Conservation (phyloP, 2,329 filamentous ascomycete genomes). For the Hypoxylon sp. region DNA sequence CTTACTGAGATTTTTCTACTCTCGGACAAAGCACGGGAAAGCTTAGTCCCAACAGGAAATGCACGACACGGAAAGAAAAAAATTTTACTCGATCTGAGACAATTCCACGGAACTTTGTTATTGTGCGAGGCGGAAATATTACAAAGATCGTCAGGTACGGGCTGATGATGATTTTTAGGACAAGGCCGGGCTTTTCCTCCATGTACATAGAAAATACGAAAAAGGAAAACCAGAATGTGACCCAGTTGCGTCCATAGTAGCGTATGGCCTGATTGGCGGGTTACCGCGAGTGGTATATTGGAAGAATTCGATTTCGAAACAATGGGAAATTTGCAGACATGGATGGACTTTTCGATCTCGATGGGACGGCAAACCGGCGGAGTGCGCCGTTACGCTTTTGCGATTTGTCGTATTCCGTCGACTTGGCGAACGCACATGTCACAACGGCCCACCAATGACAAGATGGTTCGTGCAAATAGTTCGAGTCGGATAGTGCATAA, state of each 20-base stretch:
- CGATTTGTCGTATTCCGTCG: constrained; percentile 22
- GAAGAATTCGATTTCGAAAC: constrained; percentile 37
- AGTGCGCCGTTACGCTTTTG: constrained; percentile 12
- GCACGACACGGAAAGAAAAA: not conserved
- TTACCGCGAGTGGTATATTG: not conserved
- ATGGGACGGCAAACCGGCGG: constrained; percentile 13
- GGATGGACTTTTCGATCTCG: constrained; percentile 37
- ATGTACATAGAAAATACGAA: constrained; percentile 5
- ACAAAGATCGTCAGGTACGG: constrained; percentile 37
- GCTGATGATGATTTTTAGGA: constrained; percentile 21
- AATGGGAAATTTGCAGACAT: constrained; percentile 32
- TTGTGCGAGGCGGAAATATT: constrained; percentile 23
- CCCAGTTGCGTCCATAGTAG: constrained; percentile 15
- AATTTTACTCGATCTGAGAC: not conserved
- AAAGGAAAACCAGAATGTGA: not conserved
- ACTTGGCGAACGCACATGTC: constrained; percentile 18
- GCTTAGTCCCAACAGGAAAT: not conserved
- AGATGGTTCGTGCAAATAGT: constrained; percentile 11
- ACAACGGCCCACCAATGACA: constrained; percentile 17
- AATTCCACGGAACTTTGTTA: constrained; percentile 5
- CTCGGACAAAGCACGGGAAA: constrained; percentile 25
- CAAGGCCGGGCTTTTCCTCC: too few relatives aligned
- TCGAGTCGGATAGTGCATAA: constrained; percentile 28
- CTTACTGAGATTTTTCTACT: constrained; percentile 17
- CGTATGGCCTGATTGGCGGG: constrained; percentile 14